Evolutionary conservation across 495 filamentous ascomycete genomes (phyloP), one percentile per base, ranked within the genome.

Genomic region (Aspergillus nanangensis): DNA sequence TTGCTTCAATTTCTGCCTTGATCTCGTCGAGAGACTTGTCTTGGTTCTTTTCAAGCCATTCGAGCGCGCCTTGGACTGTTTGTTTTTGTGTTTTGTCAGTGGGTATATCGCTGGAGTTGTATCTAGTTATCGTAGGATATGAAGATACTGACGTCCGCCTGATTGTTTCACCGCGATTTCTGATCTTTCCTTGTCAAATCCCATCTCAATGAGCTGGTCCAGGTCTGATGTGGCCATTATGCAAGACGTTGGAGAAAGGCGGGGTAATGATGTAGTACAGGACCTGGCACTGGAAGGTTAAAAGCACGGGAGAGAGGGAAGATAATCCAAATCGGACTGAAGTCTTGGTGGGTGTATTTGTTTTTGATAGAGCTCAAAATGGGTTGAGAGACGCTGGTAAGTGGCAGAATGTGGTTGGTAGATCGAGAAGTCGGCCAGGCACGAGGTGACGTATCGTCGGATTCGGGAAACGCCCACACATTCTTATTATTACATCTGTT

Each of bases 41-140:
- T 60, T 93, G 81, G 51, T 90, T 95, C 52, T 82, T 73, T 58
- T 95, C 93, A 8, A 98, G 79, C 93, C 94, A 98, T 66, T 93
- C 87, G 44, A 98, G 71, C 44, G 92, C 92, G 54, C 83, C 86
- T 62, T 91, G 83, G 44, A 96, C 89, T 96, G 50, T 36, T 34
- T 7, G 18, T 2, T 13, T 11, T 7, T 14, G 11, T 44, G 19
- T 21, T 7, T 4, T 9, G 13, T 39, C 21, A 39, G 37, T 24
- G 20, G 19, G 18, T 18, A 19, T 24, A 23, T 51, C 54, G 50
- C 18, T n/a, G n/a, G n/a, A 52, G 25, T 44, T 42, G 19, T 13
- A 14, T 38, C 31, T 37, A 23, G 20, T 24, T 39, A 14, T 13
- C 2, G 15, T 8, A 40, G 10, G 13, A 35, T 10, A n/a, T 11